These are phyloP conservation scores for Myrica gale DNA, from an alignment of 306 rosid genomes.

Conservation along the genomic window DNA sequence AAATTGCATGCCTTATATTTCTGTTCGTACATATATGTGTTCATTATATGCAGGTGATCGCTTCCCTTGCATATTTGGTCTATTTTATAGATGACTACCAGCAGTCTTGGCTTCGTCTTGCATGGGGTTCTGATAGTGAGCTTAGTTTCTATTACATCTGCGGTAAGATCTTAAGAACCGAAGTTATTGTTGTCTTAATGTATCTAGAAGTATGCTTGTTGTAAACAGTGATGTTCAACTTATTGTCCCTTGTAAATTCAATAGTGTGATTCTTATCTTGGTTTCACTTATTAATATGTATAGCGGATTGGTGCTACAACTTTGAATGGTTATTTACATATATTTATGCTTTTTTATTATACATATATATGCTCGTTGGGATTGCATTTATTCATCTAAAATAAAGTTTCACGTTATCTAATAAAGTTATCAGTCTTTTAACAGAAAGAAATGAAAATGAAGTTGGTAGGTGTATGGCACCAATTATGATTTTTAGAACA, in stretches of 20 bases:
- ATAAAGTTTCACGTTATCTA: background rate
- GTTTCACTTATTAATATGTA: constrained; percentile 2
- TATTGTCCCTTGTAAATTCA: background rate
- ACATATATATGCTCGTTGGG: background rate
- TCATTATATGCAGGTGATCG: constrained; percentile 61
- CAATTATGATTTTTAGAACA: background rate
- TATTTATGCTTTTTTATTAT: background rate
- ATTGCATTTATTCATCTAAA: no score
- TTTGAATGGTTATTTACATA: background rate
- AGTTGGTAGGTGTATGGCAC: background rate
- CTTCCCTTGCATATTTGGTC: constrained; percentile 80
- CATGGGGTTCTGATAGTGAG: constrained; percentile 83
- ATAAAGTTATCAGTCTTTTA: background rate
- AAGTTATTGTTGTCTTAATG: constrained; percentile 15
- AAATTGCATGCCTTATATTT: constrained; percentile 10
- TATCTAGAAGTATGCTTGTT: constrained; percentile 8
- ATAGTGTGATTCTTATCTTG: background rate
- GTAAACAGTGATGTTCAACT: background rate
- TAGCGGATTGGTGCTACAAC: background rate
- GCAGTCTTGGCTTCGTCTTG: constrained; percentile 82
- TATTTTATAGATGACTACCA: constrained; percentile 74
- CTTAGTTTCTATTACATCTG: constrained; percentile 88
- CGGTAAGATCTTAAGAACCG: constrained; percentile 48
- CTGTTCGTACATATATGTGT: constrained; percentile 10
- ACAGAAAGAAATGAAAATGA: no score